Conservation (phyloP, 495 filamentous ascomycete genomes). For the Aspergillus wentii region DNA sequence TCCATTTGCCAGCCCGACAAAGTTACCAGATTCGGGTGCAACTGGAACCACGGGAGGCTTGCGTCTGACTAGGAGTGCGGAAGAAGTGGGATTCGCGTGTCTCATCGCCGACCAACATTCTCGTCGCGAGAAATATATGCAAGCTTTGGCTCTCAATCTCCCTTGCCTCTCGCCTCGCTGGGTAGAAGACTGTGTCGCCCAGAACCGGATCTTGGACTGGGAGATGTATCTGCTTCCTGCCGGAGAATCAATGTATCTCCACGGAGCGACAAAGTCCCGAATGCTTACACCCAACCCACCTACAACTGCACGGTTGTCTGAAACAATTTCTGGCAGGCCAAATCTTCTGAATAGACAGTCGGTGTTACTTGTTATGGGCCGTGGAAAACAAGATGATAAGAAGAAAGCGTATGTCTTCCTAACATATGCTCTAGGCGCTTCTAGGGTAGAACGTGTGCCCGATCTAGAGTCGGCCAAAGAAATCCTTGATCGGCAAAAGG, state of each 20-base stretch:
- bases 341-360: slow-evolving; percentile 61
- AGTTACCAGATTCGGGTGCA: slow-evolving; percentile 8
- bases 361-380: slow-evolving; percentile 72
- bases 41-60: slow-evolving; percentile 25
- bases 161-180: slow-evolving; percentile 79
- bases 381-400: slow-evolving; percentile 58
- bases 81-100: slow-evolving; percentile 67
- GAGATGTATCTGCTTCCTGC: slow-evolving; percentile 78
- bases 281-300: slow-evolving; percentile 57
- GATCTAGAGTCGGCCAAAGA: slow-evolving; percentile 57
- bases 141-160: slow-evolving; percentile 84
- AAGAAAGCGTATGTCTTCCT: slow-evolving; percentile 66
- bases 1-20: slow-evolving; percentile 24
- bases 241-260: slow-evolving; percentile 71
- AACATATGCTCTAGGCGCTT: slow-evolving; percentile 71
- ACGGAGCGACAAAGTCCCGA: slow-evolving; percentile 73
- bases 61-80: slow-evolving; percentile 42
- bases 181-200: slow-evolving; percentile 67
- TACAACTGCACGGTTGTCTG: slow-evolving; percentile 46
- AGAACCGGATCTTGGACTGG: slow-evolving; percentile 64
- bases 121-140: slow-evolving; percentile 89
- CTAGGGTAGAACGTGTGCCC: slow-evolving; percentile 55
- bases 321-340: slow-evolving; percentile 51
- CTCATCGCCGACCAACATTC: slow-evolving; percentile 84
- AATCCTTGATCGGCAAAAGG: slow-evolving; percentile 45